These are phyloP conservation scores for Calvatia gigantea DNA, from an alignment of 768 basidiomycete species.

Conservation along the genomic window DNA sequence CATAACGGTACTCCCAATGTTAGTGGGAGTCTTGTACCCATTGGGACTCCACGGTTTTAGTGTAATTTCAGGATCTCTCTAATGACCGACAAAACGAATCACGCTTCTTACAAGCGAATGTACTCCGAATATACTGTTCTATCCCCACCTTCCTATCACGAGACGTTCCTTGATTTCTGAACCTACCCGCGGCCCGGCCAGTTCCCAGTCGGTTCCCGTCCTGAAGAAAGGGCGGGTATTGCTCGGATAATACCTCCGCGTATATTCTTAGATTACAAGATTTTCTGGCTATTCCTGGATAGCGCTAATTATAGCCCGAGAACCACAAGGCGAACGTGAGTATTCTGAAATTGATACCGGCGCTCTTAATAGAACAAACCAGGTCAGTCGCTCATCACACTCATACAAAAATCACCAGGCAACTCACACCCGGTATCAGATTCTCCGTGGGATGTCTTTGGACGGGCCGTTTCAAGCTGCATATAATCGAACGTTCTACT, in stretches of 20 bases:
- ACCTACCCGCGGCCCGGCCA: not conserved
- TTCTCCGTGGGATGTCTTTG: not conserved
- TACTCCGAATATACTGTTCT: too few relatives aligned
- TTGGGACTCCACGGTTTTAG: slow-evolving; percentile 6
- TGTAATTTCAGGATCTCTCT: not conserved
- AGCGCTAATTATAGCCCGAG: not conserved
- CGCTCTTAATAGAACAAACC: not conserved
- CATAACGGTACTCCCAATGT: not conserved
- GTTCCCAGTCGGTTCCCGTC: too few relatives aligned
- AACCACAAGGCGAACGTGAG: too few relatives aligned
- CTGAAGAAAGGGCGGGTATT: too few relatives aligned
- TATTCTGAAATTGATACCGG: not conserved
- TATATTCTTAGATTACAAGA: not conserved
- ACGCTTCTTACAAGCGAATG: not conserved
- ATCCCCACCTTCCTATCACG: too few relatives aligned
- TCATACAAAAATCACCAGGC: not conserved
- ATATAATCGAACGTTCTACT: not conserved
- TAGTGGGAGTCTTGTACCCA: not conserved
- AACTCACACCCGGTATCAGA: slow-evolving; percentile 1
- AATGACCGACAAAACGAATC: not conserved
- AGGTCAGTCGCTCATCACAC: slow-evolving; percentile 1
- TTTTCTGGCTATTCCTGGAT: not conserved
- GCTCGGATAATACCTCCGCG: too few relatives aligned
- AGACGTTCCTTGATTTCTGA: not conserved
- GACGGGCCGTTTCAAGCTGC: not conserved